Evolutionary conservation across 176 grass and related monocot genomes (phyloP).

Genomic region (Dactylis glomerata): DNA sequence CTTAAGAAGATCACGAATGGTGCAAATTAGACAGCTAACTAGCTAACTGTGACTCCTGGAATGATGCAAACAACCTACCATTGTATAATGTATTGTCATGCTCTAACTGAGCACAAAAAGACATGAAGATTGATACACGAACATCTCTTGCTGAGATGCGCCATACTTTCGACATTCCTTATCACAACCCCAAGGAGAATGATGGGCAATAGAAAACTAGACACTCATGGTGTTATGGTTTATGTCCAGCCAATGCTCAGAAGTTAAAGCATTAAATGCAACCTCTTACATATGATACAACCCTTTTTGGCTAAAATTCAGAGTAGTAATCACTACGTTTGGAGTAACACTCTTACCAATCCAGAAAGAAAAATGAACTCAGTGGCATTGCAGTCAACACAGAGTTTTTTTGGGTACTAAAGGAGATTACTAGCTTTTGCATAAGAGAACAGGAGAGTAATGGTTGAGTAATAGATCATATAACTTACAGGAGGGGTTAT

Average conservation of each 20-base stretch:
- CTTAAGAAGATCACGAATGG: background rate
- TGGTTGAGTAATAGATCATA: background rate
- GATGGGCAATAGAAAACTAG: background rate
- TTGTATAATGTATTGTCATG: background rate
- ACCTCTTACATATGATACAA: background rate
- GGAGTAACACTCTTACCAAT: conserved; percentile 18
- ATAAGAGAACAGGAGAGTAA: background rate
- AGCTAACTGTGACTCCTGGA: background rate
- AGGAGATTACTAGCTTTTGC: background rate
- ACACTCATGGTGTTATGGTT: background rate
- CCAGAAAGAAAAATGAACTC: background rate
- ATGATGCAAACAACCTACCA: background rate
- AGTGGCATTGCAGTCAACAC: background rate
- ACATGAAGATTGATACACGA: background rate
- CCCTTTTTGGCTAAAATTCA: background rate
- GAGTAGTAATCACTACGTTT: background rate
- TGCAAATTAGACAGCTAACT: background rate
- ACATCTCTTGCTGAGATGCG: background rate
- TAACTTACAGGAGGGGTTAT: conserved; percentile 79
- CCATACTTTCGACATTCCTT: background rate
- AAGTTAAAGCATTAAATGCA: background rate
- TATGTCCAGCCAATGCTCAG: background rate
- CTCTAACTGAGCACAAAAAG: background rate
- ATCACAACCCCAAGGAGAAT: background rate
- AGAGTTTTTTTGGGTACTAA: background rate